These are phyloP conservation scores for Chenopodium album DNA, from an alignment of 148 eudicot species.

Conservation along the genomic window DNA sequence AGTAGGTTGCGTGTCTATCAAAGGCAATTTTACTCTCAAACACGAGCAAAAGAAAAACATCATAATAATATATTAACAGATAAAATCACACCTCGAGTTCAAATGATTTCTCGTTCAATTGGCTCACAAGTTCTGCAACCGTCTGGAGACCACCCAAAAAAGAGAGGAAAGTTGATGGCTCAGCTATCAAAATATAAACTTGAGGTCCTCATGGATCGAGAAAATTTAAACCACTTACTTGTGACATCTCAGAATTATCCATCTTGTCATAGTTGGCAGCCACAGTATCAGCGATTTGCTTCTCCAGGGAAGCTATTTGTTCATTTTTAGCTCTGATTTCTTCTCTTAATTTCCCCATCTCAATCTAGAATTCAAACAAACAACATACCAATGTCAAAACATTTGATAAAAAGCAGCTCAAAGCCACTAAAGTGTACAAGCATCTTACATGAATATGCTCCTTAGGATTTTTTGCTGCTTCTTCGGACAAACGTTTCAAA, in stretches of 20 bases:
- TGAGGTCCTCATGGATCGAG: slow-evolving; percentile 6
- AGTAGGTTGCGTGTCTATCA: neutral
- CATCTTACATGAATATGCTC: slow-evolving; percentile 61
- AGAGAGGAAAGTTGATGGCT: neutral
- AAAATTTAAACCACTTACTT: slow-evolving; percentile 39
- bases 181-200: neutral
- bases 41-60: neutral
- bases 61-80: neutral
- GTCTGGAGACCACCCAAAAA: slow-evolving; percentile 46
- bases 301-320: slow-evolving; percentile 72
- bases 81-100: slow-evolving; percentile 80
- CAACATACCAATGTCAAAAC: slow-evolving; percentile 13
- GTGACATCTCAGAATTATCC: slow-evolving; percentile 60
- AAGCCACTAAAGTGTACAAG: slow-evolving; percentile 11
- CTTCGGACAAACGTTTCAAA: slow-evolving; percentile 83
- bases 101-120: slow-evolving; percentile 86
- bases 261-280: slow-evolving; percentile 43
- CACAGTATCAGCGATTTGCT: slow-evolving; percentile 62
- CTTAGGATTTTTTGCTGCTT: slow-evolving; percentile 58
- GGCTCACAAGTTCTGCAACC: slow-evolving; percentile 69
- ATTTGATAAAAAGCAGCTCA: neutral
- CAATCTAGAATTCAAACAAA: slow-evolving; percentile 46
- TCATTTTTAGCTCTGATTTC: slow-evolving; percentile 66
- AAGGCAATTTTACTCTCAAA: neutral
- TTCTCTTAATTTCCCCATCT: slow-evolving; percentile 68